Evolutionary conservation across 2,329 filamentous ascomycete species (phyloP), one percentile per base, ranked within the genome.

Genomic region (Beauveria sp.): DNA sequence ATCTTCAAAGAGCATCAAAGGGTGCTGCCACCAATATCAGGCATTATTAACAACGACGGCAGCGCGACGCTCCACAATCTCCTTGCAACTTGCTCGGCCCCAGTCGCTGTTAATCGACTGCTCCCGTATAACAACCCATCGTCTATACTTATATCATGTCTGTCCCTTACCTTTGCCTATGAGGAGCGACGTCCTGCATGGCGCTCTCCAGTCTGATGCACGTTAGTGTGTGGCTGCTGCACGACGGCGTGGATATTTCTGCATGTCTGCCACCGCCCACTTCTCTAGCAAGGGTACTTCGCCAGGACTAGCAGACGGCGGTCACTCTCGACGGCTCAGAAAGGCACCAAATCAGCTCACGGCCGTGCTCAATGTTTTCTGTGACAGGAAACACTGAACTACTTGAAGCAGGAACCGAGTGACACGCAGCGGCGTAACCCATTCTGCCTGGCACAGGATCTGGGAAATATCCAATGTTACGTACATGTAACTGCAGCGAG

Each of bases 181-280:
- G 49, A 38, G 8, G 14, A 20, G 43, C n/a, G 26, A 22, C 20
- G 22, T 46, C 26, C n/a, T 28, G 42, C 26, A 12, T 28, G 26
- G 16, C 26, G 24, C 26, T 43, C 53, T 56, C 22, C 24, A 38
- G 24, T 18, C 14, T 38, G n/a, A 31, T 57, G 55, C 45, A 50
- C 20, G 18, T 58, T 38, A 24, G 22, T 58, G 18, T 48, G 43
- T 57, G 54, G 54, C 54, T 57, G 54, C 54, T 57, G 55, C 55
- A 58, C 26, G 43, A 58, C 55, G 26, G 43, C 43, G 38, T 58
- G 55, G 55, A 38, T 38, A 42, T 20, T 58, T 34, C 43, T 49
- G 45, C 20, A 3, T 40, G 20, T 42, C 46, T 49, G 55, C 50
- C 55, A 49, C 45, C 22, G 48, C 31, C 54, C 46, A 42, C 45